These are phyloP conservation scores for Tylopilus balloui DNA, from an alignment of 768 basidiomycete genomes.

Conservation along the genomic window DNA sequence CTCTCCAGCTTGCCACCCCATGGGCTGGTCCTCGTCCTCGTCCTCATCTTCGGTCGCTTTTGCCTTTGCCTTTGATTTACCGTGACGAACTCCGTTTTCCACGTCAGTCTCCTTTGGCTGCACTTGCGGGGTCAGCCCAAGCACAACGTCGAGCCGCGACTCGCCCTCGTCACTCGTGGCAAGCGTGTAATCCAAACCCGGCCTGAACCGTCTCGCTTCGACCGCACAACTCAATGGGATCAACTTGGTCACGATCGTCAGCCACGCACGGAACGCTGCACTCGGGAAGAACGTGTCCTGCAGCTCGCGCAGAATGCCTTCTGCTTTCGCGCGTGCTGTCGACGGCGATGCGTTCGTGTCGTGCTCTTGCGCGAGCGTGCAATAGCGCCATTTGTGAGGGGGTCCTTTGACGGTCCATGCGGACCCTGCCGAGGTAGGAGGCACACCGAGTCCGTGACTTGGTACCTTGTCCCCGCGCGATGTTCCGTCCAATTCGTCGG, in stretches of 20 bases:
- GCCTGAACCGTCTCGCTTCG: constrained; percentile 86
- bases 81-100: constrained; percentile 10
- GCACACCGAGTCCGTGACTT: constrained; percentile 58
- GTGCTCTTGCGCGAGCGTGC: constrained; percentile 42
- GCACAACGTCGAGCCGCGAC: constrained; percentile 77
- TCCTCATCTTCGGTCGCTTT: constrained; percentile 21
- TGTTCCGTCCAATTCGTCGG: constrained; percentile 54
- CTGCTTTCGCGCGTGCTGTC: constrained; percentile 16
- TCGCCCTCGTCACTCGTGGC: constrained; percentile 84
- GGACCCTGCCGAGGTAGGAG: constrained; percentile 37
- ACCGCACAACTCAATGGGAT: constrained; percentile 67
- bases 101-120: constrained; percentile 15
- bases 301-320: constrained; percentile 35
- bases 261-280: constrained; percentile 87
- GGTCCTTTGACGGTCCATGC: constrained; percentile 79
- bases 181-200: constrained; percentile 92
- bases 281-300: constrained; percentile 78
- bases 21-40: constrained; percentile 28
- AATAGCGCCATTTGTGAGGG: constrained; percentile 93
- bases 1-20: constrained; percentile 66
- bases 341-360: neutral
- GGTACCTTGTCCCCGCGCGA: constrained; percentile 55
- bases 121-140: constrained; percentile 77
- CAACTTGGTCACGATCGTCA: constrained; percentile 64
- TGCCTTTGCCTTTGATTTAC: constrained; percentile 29